Evolutionary conservation across 1,139 yeast species (phyloP).

Genomic region (Eremothecium cymbalariae): DNA sequence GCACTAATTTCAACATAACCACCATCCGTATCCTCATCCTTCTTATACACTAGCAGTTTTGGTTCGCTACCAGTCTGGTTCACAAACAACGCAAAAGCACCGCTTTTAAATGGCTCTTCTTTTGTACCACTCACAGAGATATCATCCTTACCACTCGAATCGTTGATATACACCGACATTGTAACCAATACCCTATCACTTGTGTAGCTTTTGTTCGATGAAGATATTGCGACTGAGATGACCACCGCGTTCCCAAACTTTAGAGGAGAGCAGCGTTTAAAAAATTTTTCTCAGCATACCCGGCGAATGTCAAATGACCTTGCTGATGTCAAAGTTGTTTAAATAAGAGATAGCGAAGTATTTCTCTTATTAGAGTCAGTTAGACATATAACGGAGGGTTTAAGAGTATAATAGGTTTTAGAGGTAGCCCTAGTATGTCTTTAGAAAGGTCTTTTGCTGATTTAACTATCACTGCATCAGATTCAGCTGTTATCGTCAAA

Average conservation of each 20-base stretch:
- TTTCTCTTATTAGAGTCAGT: too few species aligned
- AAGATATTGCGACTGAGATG: too few species aligned
- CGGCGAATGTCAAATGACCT: too few species aligned
- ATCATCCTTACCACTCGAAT: conserved; percentile 59
- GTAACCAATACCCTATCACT: too few species aligned
- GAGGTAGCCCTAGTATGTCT: conserved; percentile 38
- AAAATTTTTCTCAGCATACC: too few species aligned
- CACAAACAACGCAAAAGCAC: conserved; percentile 70
- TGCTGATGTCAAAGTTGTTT: too few species aligned
- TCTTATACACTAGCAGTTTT: conserved; percentile 57
- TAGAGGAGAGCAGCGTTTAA: too few species aligned
- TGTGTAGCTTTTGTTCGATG: background rate
- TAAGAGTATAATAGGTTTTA: too few species aligned
- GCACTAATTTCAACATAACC: conserved; percentile 77
- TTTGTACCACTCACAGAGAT: conserved; percentile 51
- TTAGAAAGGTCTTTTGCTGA: conserved; percentile 54
- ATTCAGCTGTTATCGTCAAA: conserved; percentile 47
- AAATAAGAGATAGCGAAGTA: too few species aligned
- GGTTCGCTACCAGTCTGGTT: conserved; percentile 38
- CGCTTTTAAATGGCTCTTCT: conserved; percentile 62
- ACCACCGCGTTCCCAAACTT: too few species aligned
- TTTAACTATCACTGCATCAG: conserved; percentile 43
- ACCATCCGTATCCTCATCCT: conserved; percentile 48
- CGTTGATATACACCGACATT: conserved; percentile 56
- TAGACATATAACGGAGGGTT: too few species aligned